Base-by-base conservation (phyloP, 2,329 filamentous ascomycete genomes). In the Pseudogymnoascus verrucosus region DNA sequence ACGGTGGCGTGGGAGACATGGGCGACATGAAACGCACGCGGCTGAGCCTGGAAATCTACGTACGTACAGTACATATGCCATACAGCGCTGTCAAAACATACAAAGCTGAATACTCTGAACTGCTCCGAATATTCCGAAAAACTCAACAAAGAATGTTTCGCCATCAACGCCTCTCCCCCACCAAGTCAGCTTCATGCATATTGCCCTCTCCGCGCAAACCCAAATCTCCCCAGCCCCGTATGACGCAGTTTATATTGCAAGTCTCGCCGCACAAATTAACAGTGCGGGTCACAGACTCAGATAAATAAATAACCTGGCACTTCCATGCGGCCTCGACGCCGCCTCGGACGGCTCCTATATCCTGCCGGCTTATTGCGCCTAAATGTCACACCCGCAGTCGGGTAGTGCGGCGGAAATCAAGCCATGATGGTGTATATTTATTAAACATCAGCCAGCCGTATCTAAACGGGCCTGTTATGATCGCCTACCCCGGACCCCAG, bases 21-120 rank as follows among this genome's bases (percentile, higher is more conserved):
- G 47, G 47, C 26, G n/a, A 54, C 47, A 54, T 54, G 47, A 54
- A 54, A 54, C 47, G 10, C 47, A 54, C 26, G 47, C 47, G 47
- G 47, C n/a, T 54, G 47, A 5, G 26, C 14, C 7, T 6, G 12
- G 14, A 16, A 54, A 16, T 54, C 4, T 11, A 54, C 7, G 28
- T 31, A 31, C 28, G 28, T 31, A 31, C 28, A 31, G 7, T 54
- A 28, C 14, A n/a, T 11, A 54, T 19, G 47, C 2, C 26, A n/a
- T 31, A 3, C n/a, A 28, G 7, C 26, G 11, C 26, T 54, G 26
- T 54, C 14, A 19, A 23, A 31, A 31, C 47, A 31, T 19, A 8
- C 14, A 31, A 31, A 54, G 26, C n/a, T 31, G 47, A 31, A 19
- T 31, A 10, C n/a, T 51, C 44, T 14, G 44, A 26, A 28, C 2